Percentiles rank a stretch among this genome's conserved stretches.
Conservation (phyloP, 1,284 basidiomycete genomes). For the Uromyces viciae-fabae region DNA sequence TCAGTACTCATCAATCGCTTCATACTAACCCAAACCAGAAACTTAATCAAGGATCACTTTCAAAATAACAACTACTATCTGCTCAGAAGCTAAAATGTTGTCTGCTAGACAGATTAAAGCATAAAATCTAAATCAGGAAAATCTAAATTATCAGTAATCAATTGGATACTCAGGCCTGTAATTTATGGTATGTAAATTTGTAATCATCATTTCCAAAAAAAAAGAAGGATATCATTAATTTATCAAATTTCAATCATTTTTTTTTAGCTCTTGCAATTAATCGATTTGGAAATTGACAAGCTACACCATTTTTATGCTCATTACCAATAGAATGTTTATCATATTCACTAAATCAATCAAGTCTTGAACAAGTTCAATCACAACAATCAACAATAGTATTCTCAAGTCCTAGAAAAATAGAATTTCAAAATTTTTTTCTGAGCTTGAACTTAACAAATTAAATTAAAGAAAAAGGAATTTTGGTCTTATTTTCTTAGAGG, state of each 20-base stretch:
- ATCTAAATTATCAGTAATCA: conserved; percentile 50
- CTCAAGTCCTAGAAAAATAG: neutral
- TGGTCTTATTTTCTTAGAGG: conserved; percentile 82
- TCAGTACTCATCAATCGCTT: no score
- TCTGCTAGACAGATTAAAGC: no score
- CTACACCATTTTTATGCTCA: conserved; percentile 52
- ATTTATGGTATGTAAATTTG: conserved; percentile 51
- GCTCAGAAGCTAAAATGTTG: no score
- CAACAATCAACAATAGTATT: neutral
- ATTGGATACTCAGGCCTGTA: conserved; percentile 54
- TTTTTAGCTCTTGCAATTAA: conserved; percentile 51
- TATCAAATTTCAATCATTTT: neutral
- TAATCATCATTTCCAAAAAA: neutral
- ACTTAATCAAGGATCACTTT: no score
- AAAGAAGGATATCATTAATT: no score
- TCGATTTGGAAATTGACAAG: conserved; percentile 51
- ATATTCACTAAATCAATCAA: conserved; percentile 46
- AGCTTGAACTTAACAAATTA: conserved; percentile 64
- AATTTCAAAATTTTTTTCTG: conserved; percentile 46
- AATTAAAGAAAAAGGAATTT: conserved; percentile 73
- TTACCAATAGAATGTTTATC: conserved; percentile 53
- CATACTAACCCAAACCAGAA: no score
- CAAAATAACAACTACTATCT: no score
- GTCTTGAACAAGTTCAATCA: neutral
- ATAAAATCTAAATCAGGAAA: conserved; percentile 46